Evolutionary conservation across 257 asterid genomes (phyloP).

Genomic region (Primulina tabacum): DNA sequence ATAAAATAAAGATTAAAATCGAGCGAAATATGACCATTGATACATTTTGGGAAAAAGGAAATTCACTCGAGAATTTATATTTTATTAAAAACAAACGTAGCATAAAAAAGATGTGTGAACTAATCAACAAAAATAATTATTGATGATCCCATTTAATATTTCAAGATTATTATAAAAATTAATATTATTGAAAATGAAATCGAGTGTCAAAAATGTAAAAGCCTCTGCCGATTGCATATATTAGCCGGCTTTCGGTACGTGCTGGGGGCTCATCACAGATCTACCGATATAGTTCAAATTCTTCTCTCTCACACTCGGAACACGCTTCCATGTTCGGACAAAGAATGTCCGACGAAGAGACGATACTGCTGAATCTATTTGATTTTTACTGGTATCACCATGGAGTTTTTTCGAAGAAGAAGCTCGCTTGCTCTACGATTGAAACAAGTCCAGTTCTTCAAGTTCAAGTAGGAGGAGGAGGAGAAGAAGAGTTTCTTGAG

Average conservation of each 20-base stretch:
- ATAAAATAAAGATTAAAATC: too few relatives aligned
- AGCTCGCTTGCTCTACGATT: not conserved
- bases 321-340: too few relatives aligned
- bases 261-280: not conserved
- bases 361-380: constrained; percentile 30
- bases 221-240: too few relatives aligned
- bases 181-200: too few relatives aligned
- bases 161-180: not conserved
- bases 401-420: constrained; percentile 31
- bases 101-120: too few relatives aligned
- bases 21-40: too few relatives aligned
- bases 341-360: constrained; percentile 37
- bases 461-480: not conserved
- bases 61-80: too few relatives aligned
- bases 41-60: too few relatives aligned
- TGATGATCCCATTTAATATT: not conserved
- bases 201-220: not conserved
- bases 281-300: not conserved
- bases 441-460: not conserved
- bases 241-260: not conserved
- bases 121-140: too few relatives aligned
- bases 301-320: too few relatives aligned
- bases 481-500: not conserved
- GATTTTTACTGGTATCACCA: constrained; percentile 44
- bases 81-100: too few relatives aligned